Base-by-base conservation (phyloP, 1,284 basidiomycete genomes). In the Trichosporon coremiiforme region DNA sequence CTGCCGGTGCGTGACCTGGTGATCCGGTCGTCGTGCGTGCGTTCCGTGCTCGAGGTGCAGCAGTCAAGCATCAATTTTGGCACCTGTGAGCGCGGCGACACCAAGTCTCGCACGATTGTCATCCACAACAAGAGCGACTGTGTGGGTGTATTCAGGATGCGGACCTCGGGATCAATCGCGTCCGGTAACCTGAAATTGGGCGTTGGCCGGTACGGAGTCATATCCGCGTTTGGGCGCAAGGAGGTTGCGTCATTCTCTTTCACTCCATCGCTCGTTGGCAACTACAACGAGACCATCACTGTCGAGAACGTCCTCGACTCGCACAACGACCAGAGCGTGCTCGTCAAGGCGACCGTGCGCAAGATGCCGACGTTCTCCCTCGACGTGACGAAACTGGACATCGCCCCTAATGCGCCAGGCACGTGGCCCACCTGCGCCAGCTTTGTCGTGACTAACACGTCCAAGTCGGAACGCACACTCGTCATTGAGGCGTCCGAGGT, bases 11-110 rank as follows among this genome's bases (percentile, higher is more conserved):
- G 85, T n/a, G 86, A 86, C 70, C 76, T 86, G 50, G 83, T 86
- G 73, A 80, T 86, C 65, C 74, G 84, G 35, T 82, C 83, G 68
- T 84, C 80, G 29, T 84, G 83, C 45, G 85, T 85, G 62, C 76
- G 85, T 35, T 83, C 80, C 57, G 78, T 85, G 45, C 76, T 86
- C 45, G 85, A 86, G 73, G 82, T 86, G 15, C 85, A 85, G 55
- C 85, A 86, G 79, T 83, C 82, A 64, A 83, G 83, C 68, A 86
- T 86, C 83, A 86, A 86, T 75, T 86, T 86, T 75, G 86, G 86
- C 0, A 79, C 81, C n/a, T 83, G 85, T 73, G 85, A 86, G 65
- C 85, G 85, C 75, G 85, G 85, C 62, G 84, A 86, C 53, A 75
- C 79, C 35, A 85, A 85, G 73, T 81, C 84, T 50, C 83, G 85